Conservation (phyloP, 2,329 filamentous ascomycete species). For the Fusarium anguioides region DNA sequence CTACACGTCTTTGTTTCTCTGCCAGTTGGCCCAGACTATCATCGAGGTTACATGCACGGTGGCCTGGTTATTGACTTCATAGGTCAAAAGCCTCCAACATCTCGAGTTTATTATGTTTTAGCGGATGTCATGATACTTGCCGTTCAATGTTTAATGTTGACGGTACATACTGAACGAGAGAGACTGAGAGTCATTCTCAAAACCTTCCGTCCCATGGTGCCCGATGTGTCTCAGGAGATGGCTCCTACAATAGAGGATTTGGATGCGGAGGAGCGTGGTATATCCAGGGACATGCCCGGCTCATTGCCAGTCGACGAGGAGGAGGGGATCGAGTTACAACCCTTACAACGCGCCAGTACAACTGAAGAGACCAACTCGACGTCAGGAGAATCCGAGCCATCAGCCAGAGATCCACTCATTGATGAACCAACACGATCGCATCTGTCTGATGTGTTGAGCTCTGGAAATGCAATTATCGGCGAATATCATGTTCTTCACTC, state of each 20-base stretch:
- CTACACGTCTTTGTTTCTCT: constrained; percentile 67
- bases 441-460: constrained; percentile 61
- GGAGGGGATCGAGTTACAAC: constrained; percentile 60
- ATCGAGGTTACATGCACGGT: constrained; percentile 74
- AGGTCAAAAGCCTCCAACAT: constrained; percentile 71
- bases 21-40: constrained; percentile 68
- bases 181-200: constrained; percentile 62
- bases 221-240: constrained; percentile 45
- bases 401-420: constrained; percentile 40
- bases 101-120: constrained; percentile 64
- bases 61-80: constrained; percentile 76
- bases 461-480: constrained; percentile 65
- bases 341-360: constrained; percentile 43
- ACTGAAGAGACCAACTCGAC: constrained; percentile 40
- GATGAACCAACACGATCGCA: constrained; percentile 52
- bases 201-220: constrained; percentile 51
- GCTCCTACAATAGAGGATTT: constrained; percentile 59
- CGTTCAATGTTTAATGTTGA: constrained; percentile 72
- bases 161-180: constrained; percentile 70
- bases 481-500: constrained; percentile 65
- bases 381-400: constrained; percentile 45
- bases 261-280: constrained; percentile 68
- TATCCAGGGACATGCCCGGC: constrained; percentile 55
- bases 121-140: constrained; percentile 67
- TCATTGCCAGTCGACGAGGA: constrained; percentile 51